Base-by-base conservation (phyloP, 1,139 yeast genomes). In the Hyphopichia fennica region DNA sequence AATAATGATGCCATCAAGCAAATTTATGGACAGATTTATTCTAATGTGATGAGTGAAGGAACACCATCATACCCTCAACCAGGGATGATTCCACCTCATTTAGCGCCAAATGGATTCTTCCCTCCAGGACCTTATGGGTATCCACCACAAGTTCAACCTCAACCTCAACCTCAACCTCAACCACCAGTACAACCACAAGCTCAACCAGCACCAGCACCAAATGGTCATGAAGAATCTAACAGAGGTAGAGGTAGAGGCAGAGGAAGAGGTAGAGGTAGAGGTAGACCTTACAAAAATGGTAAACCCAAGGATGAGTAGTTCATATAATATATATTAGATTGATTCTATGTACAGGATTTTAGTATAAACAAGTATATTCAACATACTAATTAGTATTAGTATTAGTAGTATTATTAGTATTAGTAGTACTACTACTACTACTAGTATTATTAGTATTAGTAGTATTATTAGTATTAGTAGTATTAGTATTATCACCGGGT, bases 401-500 rank as follows among this genome's bases (percentile, higher is more conserved):
- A 8, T 27, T 27, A 27, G 10, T 13, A 27, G 14, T 8, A 4
- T 10, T 27, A 27, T 27, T 13, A 27, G 29, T 27, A 11, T 10
- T 27, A 9, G 6, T n/a, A 27, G 10, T 13, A 4, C 6, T 27
- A 8, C 14, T 13, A 27, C 6, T 22, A 7, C 9, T 22, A 22
- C 25, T 10, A 22, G 25, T 22, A 7, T 7, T 22, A 22, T 10
- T 10, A 22, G 25, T 22, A 7, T 7, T 22, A 22, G 7, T 22
- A 7, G 25, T 22, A 22, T 7, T 10, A 22, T 22, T 22, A 22
- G 25, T 22, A 7, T 22, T 22, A 22, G 10, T 16, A 15, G 13
- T 8, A 9, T 11, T 13, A 16, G 32, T 6, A 19, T 60, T 64
- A 50, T 83, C 89, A 2, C 80, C 86, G 1, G 96, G 96, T 40